phyloP scores from a whole-genome alignment of 1,284 basidiomycete genomes.

The Cystobasidium slooffiae region DNA sequence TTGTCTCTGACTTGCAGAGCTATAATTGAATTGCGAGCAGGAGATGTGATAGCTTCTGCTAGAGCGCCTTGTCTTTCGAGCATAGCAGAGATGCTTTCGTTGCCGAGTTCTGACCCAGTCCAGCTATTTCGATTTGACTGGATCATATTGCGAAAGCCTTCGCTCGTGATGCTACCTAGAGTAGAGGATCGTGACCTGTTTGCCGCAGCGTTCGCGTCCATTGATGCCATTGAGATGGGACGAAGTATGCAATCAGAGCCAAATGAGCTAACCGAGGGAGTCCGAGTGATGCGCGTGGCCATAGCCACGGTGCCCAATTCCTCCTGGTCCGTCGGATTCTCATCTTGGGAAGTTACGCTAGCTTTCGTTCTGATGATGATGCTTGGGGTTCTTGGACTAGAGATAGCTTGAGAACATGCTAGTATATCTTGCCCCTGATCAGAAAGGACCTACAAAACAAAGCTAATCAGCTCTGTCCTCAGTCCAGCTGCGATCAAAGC shows the following conservation, averaged over 20 bases:
- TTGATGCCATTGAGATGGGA: slow-evolving; percentile 16
- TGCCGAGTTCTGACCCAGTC: slow-evolving; percentile 37
- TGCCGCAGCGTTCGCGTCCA: background rate
- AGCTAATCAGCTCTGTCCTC: background rate
- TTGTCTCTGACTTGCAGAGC: slow-evolving; percentile 17
- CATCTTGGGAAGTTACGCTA: background rate
- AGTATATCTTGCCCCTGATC: background rate
- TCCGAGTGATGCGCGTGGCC: slow-evolving; percentile 20
- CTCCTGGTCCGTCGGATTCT: background rate
- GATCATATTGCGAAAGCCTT: slow-evolving; percentile 40
- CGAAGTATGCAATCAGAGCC: slow-evolving; percentile 24
- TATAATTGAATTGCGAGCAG: background rate
- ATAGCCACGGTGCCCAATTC: slow-evolving; percentile 28
- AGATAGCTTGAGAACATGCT: background rate
- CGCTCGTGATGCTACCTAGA: slow-evolving; percentile 29
- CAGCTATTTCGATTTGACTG: slow-evolving; percentile 35
- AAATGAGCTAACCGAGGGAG: slow-evolving; percentile 27
- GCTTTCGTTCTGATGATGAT: slow-evolving; percentile 34
- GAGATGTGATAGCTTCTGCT: slow-evolving; percentile 17
- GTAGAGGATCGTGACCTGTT: slow-evolving; percentile 15
- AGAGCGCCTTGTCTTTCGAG: slow-evolving; percentile 27
- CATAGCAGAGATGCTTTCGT: slow-evolving; percentile 30
- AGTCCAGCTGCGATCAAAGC: background rate
- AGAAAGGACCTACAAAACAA: background rate
- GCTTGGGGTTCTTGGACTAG: slow-evolving; percentile 3